Conservation (phyloP, 768 basidiomycete genomes). For the Cubamyces sp. region DNA sequence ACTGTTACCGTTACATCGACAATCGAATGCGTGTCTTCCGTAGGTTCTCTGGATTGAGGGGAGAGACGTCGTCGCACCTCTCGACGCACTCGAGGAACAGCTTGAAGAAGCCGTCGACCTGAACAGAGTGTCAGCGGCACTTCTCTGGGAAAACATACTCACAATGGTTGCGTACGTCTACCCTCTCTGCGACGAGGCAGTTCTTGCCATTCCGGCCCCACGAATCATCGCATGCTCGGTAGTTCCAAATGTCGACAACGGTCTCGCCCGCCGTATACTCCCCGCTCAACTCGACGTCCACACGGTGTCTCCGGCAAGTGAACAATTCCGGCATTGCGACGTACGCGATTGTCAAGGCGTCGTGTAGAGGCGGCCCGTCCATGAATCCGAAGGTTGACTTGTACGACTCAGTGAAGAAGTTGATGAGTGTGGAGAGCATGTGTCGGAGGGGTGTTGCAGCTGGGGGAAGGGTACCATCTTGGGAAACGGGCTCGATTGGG, state of each 20-base stretch:
- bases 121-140: neutral
- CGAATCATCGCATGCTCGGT: conserved; percentile 56
- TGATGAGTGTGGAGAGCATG: conserved; percentile 74
- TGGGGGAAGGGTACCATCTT: conserved; percentile 19
- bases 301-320: conserved; percentile 61
- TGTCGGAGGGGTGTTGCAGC: conserved; percentile 59
- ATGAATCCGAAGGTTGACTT: conserved; percentile 76
- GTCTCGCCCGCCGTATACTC: conserved; percentile 75
- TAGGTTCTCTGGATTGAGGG: conserved; percentile 50
- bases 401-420: conserved; percentile 75
- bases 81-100: conserved; percentile 63
- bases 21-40: neutral
- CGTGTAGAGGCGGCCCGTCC: conserved; percentile 88
- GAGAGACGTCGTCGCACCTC: conserved; percentile 61
- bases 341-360: conserved; percentile 81
- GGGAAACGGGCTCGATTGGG: conserved; percentile 8
- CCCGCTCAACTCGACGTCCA: conserved; percentile 81
- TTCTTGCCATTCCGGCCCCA: conserved; percentile 82
- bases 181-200: conserved; percentile 65
- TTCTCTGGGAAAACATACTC: neutral
- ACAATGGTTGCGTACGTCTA: conserved; percentile 53
- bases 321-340: conserved; percentile 73
- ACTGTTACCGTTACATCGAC: neutral
- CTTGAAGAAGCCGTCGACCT: conserved; percentile 71
- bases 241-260: conserved; percentile 77